These are phyloP conservation scores for Herpetomonas tarakana DNA, from an alignment of 208 protist genomes.

Conservation along the genomic window DNA sequence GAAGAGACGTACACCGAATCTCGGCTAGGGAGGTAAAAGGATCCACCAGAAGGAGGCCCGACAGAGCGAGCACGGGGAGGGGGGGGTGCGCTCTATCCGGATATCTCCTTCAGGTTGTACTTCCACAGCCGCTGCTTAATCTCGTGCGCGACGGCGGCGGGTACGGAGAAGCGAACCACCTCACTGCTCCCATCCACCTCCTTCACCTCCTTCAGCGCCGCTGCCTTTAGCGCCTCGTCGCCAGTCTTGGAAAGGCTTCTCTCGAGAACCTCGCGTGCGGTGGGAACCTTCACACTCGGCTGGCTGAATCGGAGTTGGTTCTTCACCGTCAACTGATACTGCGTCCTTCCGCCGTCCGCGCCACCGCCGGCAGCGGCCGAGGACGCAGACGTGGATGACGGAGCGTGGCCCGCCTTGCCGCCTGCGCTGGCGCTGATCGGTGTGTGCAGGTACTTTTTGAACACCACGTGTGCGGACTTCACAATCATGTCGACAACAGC, in stretches of 20 bases:
- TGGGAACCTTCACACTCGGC: slow-evolving; percentile 41
- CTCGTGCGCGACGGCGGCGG: slow-evolving; percentile 38
- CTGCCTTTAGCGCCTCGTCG: slow-evolving; percentile 8
- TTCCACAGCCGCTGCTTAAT: slow-evolving; percentile 80
- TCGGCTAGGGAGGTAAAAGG: too few species aligned
- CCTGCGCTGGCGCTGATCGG: background rate
- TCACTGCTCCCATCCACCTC: slow-evolving; percentile 19
- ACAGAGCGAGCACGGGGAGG: slow-evolving; percentile 3
- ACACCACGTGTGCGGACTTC: slow-evolving; percentile 62
- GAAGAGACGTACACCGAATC: too few species aligned
- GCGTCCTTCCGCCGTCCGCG: background rate
- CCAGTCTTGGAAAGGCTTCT: slow-evolving; percentile 30
- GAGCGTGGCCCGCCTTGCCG: slow-evolving; percentile 7
- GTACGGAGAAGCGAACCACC: slow-evolving; percentile 54
- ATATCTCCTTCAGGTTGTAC: slow-evolving; percentile 72
- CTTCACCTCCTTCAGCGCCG: slow-evolving; percentile 7
- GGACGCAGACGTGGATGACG: background rate
- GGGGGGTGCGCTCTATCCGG: background rate
- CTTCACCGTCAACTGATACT: slow-evolving; percentile 54
- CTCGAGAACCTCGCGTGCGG: slow-evolving; percentile 61
- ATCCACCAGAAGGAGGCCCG: too few species aligned
- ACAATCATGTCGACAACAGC: slow-evolving; percentile 45
- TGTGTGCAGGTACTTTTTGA: slow-evolving; percentile 33
- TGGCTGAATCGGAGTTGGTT: slow-evolving; percentile 71
- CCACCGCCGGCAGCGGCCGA: slow-evolving; percentile 2